These are phyloP conservation scores for Quercus lobata DNA, from an alignment of 331 rosid genomes.

Conservation along the genomic window DNA sequence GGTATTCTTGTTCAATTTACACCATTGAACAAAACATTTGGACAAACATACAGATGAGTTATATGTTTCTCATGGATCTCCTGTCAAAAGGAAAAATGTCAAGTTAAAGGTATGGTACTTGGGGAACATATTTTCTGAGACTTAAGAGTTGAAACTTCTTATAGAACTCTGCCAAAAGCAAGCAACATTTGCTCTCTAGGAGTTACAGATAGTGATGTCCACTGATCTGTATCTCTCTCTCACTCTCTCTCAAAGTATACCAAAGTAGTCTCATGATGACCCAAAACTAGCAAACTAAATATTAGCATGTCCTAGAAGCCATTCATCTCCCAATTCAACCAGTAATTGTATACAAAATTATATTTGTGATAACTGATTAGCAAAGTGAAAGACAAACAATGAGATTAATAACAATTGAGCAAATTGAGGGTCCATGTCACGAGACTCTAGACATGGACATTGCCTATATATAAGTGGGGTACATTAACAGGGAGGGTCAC, in stretches of 20 bases:
- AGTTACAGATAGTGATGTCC: neutral
- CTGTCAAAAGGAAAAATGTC: neutral
- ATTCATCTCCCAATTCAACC: neutral
- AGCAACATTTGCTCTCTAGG: neutral
- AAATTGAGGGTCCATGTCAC: neutral
- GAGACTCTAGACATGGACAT: neutral
- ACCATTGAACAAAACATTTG: neutral
- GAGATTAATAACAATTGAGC: neutral
- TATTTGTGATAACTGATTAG: neutral
- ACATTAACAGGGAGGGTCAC: constrained; percentile 19
- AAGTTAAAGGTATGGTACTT: neutral
- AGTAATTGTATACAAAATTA: neutral
- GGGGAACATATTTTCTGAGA: neutral
- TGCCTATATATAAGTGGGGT: neutral
- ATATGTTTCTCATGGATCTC: neutral
- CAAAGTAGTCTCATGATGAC: neutral
- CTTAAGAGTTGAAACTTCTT: neutral
- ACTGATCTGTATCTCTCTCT: neutral
- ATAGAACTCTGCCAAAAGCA: neutral
- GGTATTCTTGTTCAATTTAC: neutral
- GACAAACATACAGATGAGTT: neutral
- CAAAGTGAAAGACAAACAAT: neutral
- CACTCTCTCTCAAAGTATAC: neutral
- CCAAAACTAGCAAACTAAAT: constrained; percentile 2
- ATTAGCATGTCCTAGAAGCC: neutral